Conservation (phyloP, 352 stramenopile genomes). For the Pythium grandisporangium region DNA sequence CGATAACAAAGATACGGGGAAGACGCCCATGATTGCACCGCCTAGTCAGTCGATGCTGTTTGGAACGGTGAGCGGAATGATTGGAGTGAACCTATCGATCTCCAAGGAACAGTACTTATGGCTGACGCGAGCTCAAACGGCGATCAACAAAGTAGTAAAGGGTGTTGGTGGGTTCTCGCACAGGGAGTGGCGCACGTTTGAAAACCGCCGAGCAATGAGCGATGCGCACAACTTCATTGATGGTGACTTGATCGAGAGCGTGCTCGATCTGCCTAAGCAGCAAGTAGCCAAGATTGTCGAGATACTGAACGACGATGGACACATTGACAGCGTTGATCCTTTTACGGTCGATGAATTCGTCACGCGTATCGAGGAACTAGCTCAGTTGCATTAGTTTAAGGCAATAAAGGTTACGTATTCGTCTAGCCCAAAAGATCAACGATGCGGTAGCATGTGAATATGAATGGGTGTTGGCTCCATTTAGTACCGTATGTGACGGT, state of each 20-base stretch:
- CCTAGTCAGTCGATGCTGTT: slow-evolving; percentile 83
- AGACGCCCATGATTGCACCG: slow-evolving; percentile 2
- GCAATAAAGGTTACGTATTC: too few species aligned
- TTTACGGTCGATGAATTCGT: slow-evolving; percentile 63
- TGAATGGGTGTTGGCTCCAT: too few species aligned
- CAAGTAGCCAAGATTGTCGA: slow-evolving; percentile 89
- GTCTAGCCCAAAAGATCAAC: too few species aligned
- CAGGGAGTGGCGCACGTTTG: slow-evolving; percentile 90
- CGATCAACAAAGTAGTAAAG: slow-evolving; percentile 84
- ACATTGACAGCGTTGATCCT: slow-evolving; percentile 48
- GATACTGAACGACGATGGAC: slow-evolving; percentile 86
- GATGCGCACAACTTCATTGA: slow-evolving; percentile 93
- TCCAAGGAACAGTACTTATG: slow-evolving; percentile 90
- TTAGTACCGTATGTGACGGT: too few species aligned
- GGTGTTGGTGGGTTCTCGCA: slow-evolving; percentile 91
- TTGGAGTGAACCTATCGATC: slow-evolving; percentile 90
- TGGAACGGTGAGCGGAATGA: slow-evolving; percentile 94
- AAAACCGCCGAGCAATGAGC: slow-evolving; percentile 76
- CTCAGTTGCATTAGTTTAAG: slow-evolving; percentile 51
- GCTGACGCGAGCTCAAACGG: slow-evolving; percentile 83
- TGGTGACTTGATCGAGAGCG: slow-evolving; percentile 92
- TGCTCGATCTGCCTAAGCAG: slow-evolving; percentile 88
- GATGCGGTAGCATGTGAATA: neutral
- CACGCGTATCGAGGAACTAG: slow-evolving; percentile 65
- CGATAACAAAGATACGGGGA: slow-evolving; percentile 18